These are phyloP conservation scores for Cyberlindnera samutprakarnensis DNA, from an alignment of 805 yeast species.

Conservation along the genomic window DNA sequence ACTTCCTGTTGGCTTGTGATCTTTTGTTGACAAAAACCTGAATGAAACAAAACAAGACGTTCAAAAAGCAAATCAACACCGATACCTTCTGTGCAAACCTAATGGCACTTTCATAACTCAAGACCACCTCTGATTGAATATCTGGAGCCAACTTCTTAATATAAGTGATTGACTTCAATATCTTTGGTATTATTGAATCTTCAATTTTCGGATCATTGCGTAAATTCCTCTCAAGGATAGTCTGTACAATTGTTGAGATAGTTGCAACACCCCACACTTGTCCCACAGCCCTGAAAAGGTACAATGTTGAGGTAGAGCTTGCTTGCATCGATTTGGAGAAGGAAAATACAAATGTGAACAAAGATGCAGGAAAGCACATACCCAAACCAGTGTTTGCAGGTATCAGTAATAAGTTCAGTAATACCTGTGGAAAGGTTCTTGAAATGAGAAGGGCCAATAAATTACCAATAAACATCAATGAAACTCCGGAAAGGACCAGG, in stretches of 20 bases:
- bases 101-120: slow-evolving; percentile 10
- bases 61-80: slow-evolving; percentile 4
- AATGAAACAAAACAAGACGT: slow-evolving; percentile 6
- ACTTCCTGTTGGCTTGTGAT: no score
- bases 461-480: slow-evolving; percentile 29
- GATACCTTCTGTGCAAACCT: slow-evolving; percentile 11
- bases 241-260: slow-evolving; percentile 11
- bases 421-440: slow-evolving; percentile 23
- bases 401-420: slow-evolving; percentile 33
- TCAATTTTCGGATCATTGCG: slow-evolving; percentile 5
- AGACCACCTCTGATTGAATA: slow-evolving; percentile 4
- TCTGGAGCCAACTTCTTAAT: slow-evolving; percentile 10
- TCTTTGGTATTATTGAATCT: slow-evolving; percentile 5
- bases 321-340: slow-evolving; percentile 59
- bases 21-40: slow-evolving; percentile 1
- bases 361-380: slow-evolving; percentile 51
- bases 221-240: slow-evolving; percentile 9
- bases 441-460: slow-evolving; percentile 33
- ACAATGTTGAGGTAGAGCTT: slow-evolving; percentile 54
- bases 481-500: slow-evolving; percentile 28
- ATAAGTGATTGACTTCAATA: slow-evolving; percentile 11
- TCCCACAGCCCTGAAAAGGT: slow-evolving; percentile 56
- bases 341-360: slow-evolving; percentile 60
- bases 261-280: slow-evolving; percentile 56
- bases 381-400: slow-evolving; percentile 45